phyloP scores from a whole-genome alignment of 345 rosid genomes.

The Aquilaria sinensis region DNA sequence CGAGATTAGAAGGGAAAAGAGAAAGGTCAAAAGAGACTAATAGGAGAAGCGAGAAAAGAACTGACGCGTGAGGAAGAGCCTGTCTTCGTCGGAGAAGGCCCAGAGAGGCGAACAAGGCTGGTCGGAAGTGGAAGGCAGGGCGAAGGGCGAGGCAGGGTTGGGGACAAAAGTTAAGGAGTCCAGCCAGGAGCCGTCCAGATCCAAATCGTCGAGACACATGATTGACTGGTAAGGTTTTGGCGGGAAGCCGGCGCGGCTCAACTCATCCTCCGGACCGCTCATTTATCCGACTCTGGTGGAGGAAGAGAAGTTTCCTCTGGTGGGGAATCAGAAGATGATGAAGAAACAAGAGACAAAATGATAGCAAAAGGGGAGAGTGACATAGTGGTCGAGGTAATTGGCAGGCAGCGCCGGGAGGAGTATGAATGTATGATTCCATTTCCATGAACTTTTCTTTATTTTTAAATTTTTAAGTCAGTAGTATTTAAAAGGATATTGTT shows the following conservation, averaged over 20 bases:
- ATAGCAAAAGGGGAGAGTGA: background rate
- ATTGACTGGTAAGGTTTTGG: constrained; percentile 26
- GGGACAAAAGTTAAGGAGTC: constrained; percentile 56
- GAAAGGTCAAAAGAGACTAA: background rate
- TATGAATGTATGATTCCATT: constrained; percentile 16
- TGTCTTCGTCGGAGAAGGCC: constrained; percentile 68
- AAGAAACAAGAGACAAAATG: constrained; percentile 6
- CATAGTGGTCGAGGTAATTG: constrained; percentile 11
- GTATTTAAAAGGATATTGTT: too few relatives aligned
- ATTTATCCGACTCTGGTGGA: constrained; percentile 20
- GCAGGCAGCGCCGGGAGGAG: background rate
- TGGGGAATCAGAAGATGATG: constrained; percentile 11
- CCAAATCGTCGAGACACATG: constrained; percentile 72
- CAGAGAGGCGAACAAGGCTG: constrained; percentile 89
- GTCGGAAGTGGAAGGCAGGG: constrained; percentile 45
- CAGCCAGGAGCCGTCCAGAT: constrained; percentile 62
- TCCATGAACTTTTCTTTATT: background rate
- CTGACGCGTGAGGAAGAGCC: constrained; percentile 49
- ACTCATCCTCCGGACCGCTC: constrained; percentile 46
- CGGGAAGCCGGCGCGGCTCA: constrained; percentile 1
- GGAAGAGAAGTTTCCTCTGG: constrained; percentile 1
- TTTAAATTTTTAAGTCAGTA: constrained; percentile 6
- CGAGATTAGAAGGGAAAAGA: background rate
- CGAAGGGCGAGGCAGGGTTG: constrained; percentile 51
- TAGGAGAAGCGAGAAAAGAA: background rate